Percentiles rank a stretch among this genome's conserved stretches.
phyloP scores from a whole-genome alignment of 441 rosid species.

The Sinapis alba region DNA sequence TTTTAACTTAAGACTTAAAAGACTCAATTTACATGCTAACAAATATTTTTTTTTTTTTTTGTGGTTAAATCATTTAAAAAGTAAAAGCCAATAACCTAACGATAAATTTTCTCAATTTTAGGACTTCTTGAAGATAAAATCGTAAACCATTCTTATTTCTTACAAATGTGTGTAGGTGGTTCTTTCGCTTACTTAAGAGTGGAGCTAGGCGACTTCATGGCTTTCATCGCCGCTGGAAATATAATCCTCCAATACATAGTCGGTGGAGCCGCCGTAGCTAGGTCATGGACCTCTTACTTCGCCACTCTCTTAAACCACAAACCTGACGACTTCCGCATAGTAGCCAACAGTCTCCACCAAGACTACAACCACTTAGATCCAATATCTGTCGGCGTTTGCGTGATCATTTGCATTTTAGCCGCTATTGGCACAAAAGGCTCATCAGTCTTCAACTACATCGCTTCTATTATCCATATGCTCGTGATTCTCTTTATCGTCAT shows the following conservation, averaged over 20 bases:
- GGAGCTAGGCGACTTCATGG: slow-evolving; percentile 85
- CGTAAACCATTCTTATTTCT: background rate
- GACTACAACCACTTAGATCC: slow-evolving; percentile 76
- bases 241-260: slow-evolving; percentile 70
- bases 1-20: background rate
- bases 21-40: background rate
- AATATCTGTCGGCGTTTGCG: slow-evolving; percentile 55
- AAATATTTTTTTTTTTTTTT: background rate
- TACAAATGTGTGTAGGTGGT: slow-evolving; percentile 53
- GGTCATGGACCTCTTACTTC: slow-evolving; percentile 91
- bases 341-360: slow-evolving; percentile 45
- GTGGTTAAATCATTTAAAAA: background rate
- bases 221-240: slow-evolving; percentile 86
- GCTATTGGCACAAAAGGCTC: slow-evolving; percentile 77
- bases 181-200: slow-evolving; percentile 84
- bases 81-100: background rate
- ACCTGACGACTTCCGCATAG: slow-evolving; percentile 66
- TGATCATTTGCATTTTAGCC: slow-evolving; percentile 56
- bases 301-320: slow-evolving; percentile 73
- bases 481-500: slow-evolving; percentile 67
- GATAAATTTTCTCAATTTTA: background rate
- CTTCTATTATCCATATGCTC: slow-evolving; percentile 59
- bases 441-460: slow-evolving; percentile 68
- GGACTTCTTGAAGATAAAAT: too few species aligned
- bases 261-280: slow-evolving; percentile 78